A percentile compares a stretch with the other conserved stretches of the same genome.
These are phyloP conservation scores for Elongisporangium prolatum DNA, from an alignment of 352 stramenopile species.

Conservation along the genomic window DNA sequence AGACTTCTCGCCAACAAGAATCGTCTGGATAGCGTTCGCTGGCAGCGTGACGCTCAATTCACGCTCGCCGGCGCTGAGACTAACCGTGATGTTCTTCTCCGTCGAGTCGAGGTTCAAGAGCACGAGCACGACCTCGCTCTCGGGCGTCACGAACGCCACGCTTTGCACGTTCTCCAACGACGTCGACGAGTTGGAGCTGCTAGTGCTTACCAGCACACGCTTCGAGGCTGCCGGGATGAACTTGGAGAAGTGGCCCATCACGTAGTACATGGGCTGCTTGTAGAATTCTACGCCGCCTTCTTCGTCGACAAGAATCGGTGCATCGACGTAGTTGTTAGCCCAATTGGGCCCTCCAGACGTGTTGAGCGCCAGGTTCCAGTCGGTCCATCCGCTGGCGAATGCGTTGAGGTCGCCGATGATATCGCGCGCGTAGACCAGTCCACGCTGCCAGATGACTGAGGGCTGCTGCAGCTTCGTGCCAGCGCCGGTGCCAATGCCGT, in stretches of 20 bases:
- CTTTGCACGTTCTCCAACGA: slow-evolving; percentile 32
- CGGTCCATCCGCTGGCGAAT: slow-evolving; percentile 73
- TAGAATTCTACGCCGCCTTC: slow-evolving; percentile 55
- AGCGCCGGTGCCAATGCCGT: slow-evolving; percentile 39
- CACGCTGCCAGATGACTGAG: slow-evolving; percentile 52
- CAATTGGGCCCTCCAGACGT: slow-evolving; percentile 69
- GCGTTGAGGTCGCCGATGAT: slow-evolving; percentile 86
- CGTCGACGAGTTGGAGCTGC: slow-evolving; percentile 22
- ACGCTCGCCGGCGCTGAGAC: slow-evolving; percentile 28
- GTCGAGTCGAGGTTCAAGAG: slow-evolving; percentile 44
- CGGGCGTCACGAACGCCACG: slow-evolving; percentile 42
- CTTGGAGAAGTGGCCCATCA: slow-evolving; percentile 69
- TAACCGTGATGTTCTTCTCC: slow-evolving; percentile 30
- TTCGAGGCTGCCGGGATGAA: slow-evolving; percentile 52
- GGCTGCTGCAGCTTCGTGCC: slow-evolving; percentile 39
- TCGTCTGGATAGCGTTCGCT: slow-evolving; percentile 43
- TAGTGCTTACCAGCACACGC: slow-evolving; percentile 31
- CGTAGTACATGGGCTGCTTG: slow-evolving; percentile 83
- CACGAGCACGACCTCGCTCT: slow-evolving; percentile 42
- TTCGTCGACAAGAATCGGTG: slow-evolving; percentile 69
- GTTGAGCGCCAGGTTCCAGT: slow-evolving; percentile 89
- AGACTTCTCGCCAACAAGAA: slow-evolving; percentile 27
- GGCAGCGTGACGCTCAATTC: slow-evolving; percentile 29
- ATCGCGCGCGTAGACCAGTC: slow-evolving; percentile 76
- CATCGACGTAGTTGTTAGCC: slow-evolving; percentile 58